phyloP scores from a whole-genome alignment of 2,329 filamentous ascomycete species.

The Fusarium sambucinum region DNA sequence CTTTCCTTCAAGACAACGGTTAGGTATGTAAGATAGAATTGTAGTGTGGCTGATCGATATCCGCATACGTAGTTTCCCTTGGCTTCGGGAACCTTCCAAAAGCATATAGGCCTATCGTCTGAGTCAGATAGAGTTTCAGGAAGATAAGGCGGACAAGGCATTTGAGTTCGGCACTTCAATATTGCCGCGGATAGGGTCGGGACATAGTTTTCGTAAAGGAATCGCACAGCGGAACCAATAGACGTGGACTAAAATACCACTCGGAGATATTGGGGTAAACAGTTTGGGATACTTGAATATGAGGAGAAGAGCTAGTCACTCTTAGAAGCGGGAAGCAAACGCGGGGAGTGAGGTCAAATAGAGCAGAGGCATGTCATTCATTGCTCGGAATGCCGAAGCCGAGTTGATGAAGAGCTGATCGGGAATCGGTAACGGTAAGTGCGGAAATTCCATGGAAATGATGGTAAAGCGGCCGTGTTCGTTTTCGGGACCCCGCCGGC shows the following conservation, averaged over 20 bases:
- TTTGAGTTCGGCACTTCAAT: slow-evolving; percentile 29
- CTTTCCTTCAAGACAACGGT: background rate
- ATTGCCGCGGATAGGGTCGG: slow-evolving; percentile 18
- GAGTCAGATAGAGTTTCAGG: background rate
- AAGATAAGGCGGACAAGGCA: slow-evolving; percentile 13
- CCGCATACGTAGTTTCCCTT: background rate
- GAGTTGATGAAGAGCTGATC: slow-evolving; percentile 2
- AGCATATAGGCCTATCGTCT: background rate
- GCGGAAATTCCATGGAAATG: background rate
- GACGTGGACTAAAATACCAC: background rate
- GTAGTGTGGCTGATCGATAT: background rate
- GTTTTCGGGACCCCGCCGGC: slow-evolving; percentile 44
- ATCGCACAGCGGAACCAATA: slow-evolving; percentile 2
- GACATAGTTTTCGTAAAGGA: slow-evolving; percentile 10
- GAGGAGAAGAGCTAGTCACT: slow-evolving; percentile 23
- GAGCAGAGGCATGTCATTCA: slow-evolving; percentile 22
- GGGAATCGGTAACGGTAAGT: slow-evolving; percentile 32
- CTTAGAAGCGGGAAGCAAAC: slow-evolving; percentile 14
- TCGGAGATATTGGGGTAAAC: slow-evolving; percentile 22
- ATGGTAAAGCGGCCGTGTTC: slow-evolving; percentile 35
- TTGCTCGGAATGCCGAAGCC: slow-evolving; percentile 33
- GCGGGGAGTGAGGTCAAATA: slow-evolving; percentile 20
- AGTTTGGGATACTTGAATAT: slow-evolving; percentile 2
- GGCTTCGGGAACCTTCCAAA: slow-evolving; percentile 6
- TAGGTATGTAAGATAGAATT: slow-evolving; percentile 2